phyloP scores from a whole-genome alignment of 2,329 filamentous ascomycete genomes.

The Coleophoma crateriformis region DNA sequence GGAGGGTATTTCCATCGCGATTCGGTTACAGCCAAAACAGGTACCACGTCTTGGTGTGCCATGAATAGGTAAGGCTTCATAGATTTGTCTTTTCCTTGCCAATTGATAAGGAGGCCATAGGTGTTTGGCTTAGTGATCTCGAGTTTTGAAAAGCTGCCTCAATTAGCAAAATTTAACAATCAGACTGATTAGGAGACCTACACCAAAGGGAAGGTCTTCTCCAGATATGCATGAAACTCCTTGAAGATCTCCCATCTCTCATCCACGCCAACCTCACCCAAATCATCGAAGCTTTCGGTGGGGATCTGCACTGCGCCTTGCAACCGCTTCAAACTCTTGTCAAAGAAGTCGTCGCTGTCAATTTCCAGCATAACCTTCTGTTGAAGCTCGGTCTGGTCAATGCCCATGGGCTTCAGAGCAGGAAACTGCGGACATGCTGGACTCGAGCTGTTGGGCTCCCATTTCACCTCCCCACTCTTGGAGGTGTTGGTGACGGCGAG shows the following conservation, averaged over 20 bases:
- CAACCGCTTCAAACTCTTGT: conserved; percentile 15
- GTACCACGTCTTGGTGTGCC: conserved; percentile 52
- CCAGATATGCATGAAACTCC: conserved; percentile 41
- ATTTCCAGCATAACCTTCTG: conserved; percentile 9
- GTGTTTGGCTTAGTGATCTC: conserved; percentile 46
- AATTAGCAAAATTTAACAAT: background rate
- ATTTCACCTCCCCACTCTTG: conserved; percentile 1
- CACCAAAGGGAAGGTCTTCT: conserved; percentile 42
- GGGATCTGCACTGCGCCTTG: conserved; percentile 50
- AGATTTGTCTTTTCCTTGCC: conserved; percentile 43
- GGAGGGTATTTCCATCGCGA: conserved; percentile 48
- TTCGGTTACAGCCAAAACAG: conserved; percentile 33
- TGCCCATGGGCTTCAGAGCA: conserved; percentile 5
- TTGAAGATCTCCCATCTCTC: conserved; percentile 49
- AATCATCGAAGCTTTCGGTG: conserved; percentile 50
- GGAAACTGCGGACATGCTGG: conserved; percentile 17
- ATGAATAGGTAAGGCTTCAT: conserved; percentile 50
- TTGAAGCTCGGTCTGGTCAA: conserved; percentile 6
- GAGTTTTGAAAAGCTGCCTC: conserved; percentile 10
- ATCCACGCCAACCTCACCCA: conserved; percentile 47
- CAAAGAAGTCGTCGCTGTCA: conserved; percentile 11
- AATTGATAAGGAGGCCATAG: conserved; percentile 55
- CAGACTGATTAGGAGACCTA: conserved; percentile 23
- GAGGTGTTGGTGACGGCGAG: conserved; percentile 2
- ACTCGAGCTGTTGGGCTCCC: background rate